These are phyloP conservation scores for Cytidiella melzeri DNA, from an alignment of 768 basidiomycete species.

Conservation along the genomic window DNA sequence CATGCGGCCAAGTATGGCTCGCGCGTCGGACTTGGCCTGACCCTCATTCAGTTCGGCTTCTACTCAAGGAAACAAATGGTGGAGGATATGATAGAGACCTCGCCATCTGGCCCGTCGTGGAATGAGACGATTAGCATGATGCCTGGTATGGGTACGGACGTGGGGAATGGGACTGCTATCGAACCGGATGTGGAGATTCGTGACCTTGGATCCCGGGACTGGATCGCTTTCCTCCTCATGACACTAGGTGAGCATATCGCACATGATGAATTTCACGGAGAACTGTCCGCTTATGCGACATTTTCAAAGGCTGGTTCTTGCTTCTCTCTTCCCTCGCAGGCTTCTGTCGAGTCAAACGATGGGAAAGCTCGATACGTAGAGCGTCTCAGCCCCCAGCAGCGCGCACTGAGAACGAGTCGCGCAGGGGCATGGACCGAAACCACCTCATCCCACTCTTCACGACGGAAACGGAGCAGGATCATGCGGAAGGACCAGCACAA, in stretches of 20 bases:
- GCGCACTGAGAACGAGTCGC: conserved; percentile 27
- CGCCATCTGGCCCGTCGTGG: conserved; percentile 11
- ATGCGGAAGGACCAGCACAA: conserved; percentile 4
- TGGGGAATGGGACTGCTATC: conserved; percentile 20
- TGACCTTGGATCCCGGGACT: conserved; percentile 61
- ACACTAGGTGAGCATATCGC: conserved; percentile 51
- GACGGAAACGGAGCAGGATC: conserved; percentile 3
- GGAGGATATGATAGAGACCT: conserved; percentile 11
- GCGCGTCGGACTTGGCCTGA: conserved; percentile 91
- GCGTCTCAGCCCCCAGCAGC: conserved; percentile 13
- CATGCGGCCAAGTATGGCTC: conserved; percentile 94
- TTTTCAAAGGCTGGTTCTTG: conserved; percentile 78
- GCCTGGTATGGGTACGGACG: conserved; percentile 2
- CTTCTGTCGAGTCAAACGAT: conserved; percentile 81
- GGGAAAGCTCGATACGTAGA: conserved; percentile 66
- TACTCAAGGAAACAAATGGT: conserved; percentile 12
- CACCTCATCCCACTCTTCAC: no score
- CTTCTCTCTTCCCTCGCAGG: conserved; percentile 77
- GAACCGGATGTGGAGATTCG: conserved; percentile 18
- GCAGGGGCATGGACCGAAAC: background rate
- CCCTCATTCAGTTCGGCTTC: conserved; percentile 89
- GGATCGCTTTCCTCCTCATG: conserved; percentile 91
- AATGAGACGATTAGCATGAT: conserved; percentile 12
- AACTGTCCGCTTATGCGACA: conserved; percentile 1
- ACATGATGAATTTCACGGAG: background rate